phyloP scores from a whole-genome alignment of 2,329 filamentous ascomycete species.

The Colletotrichum truncatum region DNA sequence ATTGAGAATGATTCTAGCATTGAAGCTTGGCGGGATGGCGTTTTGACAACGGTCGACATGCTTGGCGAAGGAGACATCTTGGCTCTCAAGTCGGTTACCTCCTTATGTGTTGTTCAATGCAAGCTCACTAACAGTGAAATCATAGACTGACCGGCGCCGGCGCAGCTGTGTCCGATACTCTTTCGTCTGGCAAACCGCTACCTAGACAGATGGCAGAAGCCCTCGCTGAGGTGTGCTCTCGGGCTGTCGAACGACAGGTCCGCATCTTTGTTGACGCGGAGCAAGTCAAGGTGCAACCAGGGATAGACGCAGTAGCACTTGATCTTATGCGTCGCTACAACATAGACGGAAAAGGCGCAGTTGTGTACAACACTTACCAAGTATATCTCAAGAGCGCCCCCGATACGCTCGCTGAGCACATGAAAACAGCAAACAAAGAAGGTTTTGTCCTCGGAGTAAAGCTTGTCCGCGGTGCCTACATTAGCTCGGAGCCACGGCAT shows the following conservation, averaged over 20 bases:
- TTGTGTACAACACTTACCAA: conserved; percentile 85
- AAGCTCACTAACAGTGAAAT: background rate
- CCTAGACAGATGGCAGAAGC: conserved; percentile 71
- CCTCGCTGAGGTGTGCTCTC: conserved; percentile 79
- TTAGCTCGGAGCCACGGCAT: conserved; percentile 75
- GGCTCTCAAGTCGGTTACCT: conserved; percentile 64
- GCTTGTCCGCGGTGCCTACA: conserved; percentile 78
- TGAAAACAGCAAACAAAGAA: conserved; percentile 64
- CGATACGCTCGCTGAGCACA: conserved; percentile 64
- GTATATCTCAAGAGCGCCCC: conserved; percentile 77
- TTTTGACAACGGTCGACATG: conserved; percentile 76
- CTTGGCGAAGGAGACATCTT: conserved; percentile 73
- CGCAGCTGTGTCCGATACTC: conserved; percentile 72
- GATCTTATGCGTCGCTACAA: conserved; percentile 82
- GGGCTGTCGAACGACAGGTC: conserved; percentile 75
- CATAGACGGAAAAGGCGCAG: conserved; percentile 64
- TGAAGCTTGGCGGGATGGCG: conserved; percentile 76
- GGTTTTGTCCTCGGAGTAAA: conserved; percentile 77
- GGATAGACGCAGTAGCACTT: conserved; percentile 83
- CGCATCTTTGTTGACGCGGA: conserved; percentile 87
- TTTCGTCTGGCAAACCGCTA: conserved; percentile 70
- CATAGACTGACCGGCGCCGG: conserved; percentile 83
- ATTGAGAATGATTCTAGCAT: conserved; percentile 65
- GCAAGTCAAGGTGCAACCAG: conserved; percentile 79
- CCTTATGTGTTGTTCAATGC: background rate